phyloP scores from a whole-genome alignment of 163 green algal species.

The Trebouxia gelatinosa region DNA sequence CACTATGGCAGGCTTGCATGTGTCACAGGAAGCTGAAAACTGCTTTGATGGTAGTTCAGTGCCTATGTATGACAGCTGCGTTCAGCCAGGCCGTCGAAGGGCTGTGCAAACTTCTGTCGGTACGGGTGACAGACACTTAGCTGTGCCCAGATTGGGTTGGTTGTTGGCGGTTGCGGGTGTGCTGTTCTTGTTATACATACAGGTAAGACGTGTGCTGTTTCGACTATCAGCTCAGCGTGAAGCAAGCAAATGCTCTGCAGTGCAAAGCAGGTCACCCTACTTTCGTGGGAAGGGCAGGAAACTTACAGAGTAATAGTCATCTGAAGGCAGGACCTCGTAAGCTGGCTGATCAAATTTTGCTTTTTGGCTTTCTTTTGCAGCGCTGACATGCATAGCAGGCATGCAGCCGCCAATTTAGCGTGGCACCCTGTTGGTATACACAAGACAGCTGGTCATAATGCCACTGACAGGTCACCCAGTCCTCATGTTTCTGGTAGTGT shows the following conservation, averaged over 20 bases:
- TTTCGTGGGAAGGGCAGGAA: conserved; percentile 11
- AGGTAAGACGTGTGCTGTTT: neutral
- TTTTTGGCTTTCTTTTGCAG: no score
- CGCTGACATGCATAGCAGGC: no score
- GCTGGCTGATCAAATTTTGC: no score
- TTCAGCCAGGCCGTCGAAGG: neutral
- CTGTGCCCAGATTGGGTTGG: neutral
- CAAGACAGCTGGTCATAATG: no score
- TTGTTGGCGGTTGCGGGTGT: neutral
- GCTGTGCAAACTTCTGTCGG: neutral
- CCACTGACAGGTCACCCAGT: no score
- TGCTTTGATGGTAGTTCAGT: conserved; percentile 3
- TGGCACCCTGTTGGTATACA: no score
- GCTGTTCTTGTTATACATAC: neutral
- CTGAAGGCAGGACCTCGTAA: neutral
- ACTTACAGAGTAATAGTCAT: conserved; percentile 1
- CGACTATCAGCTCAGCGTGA: neutral
- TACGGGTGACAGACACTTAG: neutral
- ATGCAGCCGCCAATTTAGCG: no score
- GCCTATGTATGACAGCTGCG: neutral
- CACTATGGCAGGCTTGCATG: neutral
- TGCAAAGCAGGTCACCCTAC: no score
- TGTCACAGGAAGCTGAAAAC: neutral
- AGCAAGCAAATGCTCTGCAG: neutral
- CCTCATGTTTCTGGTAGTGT: no score